Conservation (phyloP, 768 basidiomycete species). For the Myochromella boudieri region DNA sequence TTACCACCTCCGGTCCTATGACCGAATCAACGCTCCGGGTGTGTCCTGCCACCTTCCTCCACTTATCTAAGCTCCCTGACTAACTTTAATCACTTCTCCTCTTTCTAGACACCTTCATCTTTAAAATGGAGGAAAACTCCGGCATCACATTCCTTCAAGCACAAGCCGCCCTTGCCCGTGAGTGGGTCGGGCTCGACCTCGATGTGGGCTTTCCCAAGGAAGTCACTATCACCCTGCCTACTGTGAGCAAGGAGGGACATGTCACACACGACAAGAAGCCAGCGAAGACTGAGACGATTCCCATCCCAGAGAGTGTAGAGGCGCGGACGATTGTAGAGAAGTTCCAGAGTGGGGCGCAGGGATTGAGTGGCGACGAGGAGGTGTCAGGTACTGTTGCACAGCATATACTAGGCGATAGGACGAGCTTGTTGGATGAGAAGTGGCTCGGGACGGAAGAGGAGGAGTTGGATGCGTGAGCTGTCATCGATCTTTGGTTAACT, state of each 20-base stretch:
- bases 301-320: constrained; percentile 62
- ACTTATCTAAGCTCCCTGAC: no score
- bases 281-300: constrained; percentile 58
- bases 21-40: constrained; percentile 85
- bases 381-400: constrained; percentile 81
- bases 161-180: constrained; percentile 80
- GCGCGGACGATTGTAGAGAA: constrained; percentile 33
- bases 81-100: not conserved
- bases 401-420: constrained; percentile 68
- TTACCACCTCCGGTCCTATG: constrained; percentile 91
- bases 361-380: constrained; percentile 53
- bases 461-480: constrained; percentile 75
- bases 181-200: constrained; percentile 63
- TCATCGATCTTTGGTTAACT: not conserved
- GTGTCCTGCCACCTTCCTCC: constrained; percentile 19
- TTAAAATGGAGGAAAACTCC: constrained; percentile 67
- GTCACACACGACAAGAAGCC: constrained; percentile 51
- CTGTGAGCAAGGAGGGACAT: constrained; percentile 47
- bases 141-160: constrained; percentile 84
- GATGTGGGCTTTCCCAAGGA: constrained; percentile 45
- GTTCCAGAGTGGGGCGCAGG: constrained; percentile 68
- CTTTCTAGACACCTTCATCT: constrained; percentile 43
- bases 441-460: constrained; percentile 87
- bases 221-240: constrained; percentile 58
- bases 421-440: constrained; percentile 65